Conservation (phyloP, 2,329 filamentous ascomycete genomes). For the Xenosphaeropsis pyriputrescens region DNA sequence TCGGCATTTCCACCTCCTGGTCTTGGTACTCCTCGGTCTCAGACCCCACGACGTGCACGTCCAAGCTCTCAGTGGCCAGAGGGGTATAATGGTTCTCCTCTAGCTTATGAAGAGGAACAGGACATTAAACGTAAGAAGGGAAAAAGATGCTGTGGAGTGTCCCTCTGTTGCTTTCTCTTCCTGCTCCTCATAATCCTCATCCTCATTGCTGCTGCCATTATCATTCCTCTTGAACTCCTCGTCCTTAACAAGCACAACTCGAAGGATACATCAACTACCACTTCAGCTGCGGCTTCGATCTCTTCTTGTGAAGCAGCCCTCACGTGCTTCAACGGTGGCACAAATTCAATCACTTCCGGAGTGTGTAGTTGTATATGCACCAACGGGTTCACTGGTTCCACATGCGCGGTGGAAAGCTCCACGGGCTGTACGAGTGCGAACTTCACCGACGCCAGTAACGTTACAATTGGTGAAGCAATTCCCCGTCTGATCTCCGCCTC, state of each 20-base stretch:
- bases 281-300: slow-evolving; percentile 12
- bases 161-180: slow-evolving; percentile 62
- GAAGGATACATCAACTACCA: slow-evolving; percentile 1
- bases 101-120: neutral
- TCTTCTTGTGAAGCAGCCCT: slow-evolving; percentile 43
- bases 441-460: slow-evolving; percentile 33
- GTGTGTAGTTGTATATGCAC: slow-evolving; percentile 78
- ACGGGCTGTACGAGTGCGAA: slow-evolving; percentile 39
- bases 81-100: slow-evolving; percentile 2
- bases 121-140: slow-evolving; percentile 22
- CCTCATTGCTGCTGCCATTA: slow-evolving; percentile 65
- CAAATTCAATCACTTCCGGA: slow-evolving; percentile 51
- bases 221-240: slow-evolving; percentile 58
- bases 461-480: slow-evolving; percentile 69
- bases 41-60: slow-evolving; percentile 24
- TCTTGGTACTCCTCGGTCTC: slow-evolving; percentile 24
- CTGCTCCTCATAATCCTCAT: slow-evolving; percentile 49
- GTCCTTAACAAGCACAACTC: slow-evolving; percentile 36
- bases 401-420: slow-evolving; percentile 35
- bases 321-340: slow-evolving; percentile 67
- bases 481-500: slow-evolving; percentile 57
- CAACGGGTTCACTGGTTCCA: slow-evolving; percentile 65
- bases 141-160: slow-evolving; percentile 71
- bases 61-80: slow-evolving; percentile 19
- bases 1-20: slow-evolving; percentile 50